Evolutionary conservation across 768 basidiomycete species (phyloP), one percentile per base, ranked within the genome.

Genomic region (Kwoniella bestiolae): DNA sequence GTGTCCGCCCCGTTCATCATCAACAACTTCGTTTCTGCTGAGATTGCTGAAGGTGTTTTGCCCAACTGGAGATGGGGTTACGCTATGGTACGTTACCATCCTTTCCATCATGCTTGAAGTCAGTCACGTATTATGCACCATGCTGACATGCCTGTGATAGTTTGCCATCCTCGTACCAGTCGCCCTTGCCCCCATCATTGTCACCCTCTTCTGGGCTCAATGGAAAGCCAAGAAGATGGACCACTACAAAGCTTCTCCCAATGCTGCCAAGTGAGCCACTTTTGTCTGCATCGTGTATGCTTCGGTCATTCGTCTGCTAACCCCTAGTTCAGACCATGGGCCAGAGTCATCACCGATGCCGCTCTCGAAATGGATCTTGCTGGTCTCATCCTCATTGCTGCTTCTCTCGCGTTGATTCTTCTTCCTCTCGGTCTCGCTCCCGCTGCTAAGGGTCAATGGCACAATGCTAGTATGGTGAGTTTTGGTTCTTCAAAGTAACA

Each of bases 61-160:
- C 76, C 79, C 9, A 75, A 80, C 51, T 70, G 75, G 69, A 70
- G 82, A 73, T 83, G 82, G 81, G 83, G 83, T 28, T 82, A 83
- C 71, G 81, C 71, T 28, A 79, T 82, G 79, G 71, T 72, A 23
- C 12, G n/a, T n/a, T n/a, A n/a, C n/a, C n/a, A n/a, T n/a, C n/a
- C n/a, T n/a, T n/a, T n/a, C n/a, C n/a, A n/a, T n/a, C n/a, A n/a
- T n/a, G n/a, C n/a, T n/a, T n/a, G n/a, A n/a, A n/a, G n/a, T n/a
- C n/a, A n/a, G n/a, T n/a, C n/a, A n/a, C n/a, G n/a, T n/a, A n/a
- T n/a, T n/a, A n/a, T n/a, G n/a, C n/a, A n/a, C n/a, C n/a, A n/a
- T n/a, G n/a, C n/a, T n/a, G n/a, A n/a, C n/a, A n/a, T n/a, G n/a
- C n/a, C n/a, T n/a, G n/a, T n/a, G n/a, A n/a, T 34, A 56, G 73